A percentile compares a stretch with the other conserved stretches of the same genome.
Conservation (phyloP, 2,329 filamentous ascomycete genomes). For the Alternaria arbusti region DNA sequence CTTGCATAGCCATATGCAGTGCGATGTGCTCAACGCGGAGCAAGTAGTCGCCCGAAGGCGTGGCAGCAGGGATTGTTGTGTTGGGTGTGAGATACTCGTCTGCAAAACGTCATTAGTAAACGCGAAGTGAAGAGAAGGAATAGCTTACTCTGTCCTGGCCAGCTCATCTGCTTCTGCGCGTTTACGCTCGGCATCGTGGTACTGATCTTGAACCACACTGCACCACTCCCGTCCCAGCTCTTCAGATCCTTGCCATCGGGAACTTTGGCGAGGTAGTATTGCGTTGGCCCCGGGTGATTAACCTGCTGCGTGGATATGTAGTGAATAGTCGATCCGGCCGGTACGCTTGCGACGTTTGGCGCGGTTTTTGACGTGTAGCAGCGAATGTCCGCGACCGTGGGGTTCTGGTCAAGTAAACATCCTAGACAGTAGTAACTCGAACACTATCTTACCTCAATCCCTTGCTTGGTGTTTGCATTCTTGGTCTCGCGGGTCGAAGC, state of each 20-base stretch:
- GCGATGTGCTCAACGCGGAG: slow-evolving; percentile 49
- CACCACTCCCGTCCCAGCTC: slow-evolving; percentile 36
- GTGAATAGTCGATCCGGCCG: slow-evolving; percentile 35
- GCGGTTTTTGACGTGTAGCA: slow-evolving; percentile 33
- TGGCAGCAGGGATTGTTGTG: slow-evolving; percentile 43
- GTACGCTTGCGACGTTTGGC: slow-evolving; percentile 26
- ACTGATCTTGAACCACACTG: slow-evolving; percentile 38
- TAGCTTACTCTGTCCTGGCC: slow-evolving; percentile 38
- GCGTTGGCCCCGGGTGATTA: slow-evolving; percentile 40
- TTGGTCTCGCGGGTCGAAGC: slow-evolving; percentile 25
- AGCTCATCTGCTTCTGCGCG: slow-evolving; percentile 36
- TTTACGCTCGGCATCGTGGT: slow-evolving; percentile 37
- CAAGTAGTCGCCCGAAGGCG: slow-evolving; percentile 49
- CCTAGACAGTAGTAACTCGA: not conserved
- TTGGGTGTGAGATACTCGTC: slow-evolving; percentile 38
- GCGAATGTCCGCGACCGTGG: slow-evolving; percentile 35
- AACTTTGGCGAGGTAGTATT: slow-evolving; percentile 41
- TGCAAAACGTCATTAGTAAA: not conserved
- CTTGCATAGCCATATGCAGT: slow-evolving; percentile 42
- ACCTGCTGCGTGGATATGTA: slow-evolving; percentile 40
- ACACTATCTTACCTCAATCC: slow-evolving; percentile 17
- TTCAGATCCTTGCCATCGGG: slow-evolving; percentile 27
- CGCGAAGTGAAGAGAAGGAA: not conserved
- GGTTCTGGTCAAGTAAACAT: slow-evolving; percentile 18
- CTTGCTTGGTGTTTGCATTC: slow-evolving; percentile 38